Conservation (phyloP, 164 flowering plant species). For the Amborella trichopoda region DNA sequence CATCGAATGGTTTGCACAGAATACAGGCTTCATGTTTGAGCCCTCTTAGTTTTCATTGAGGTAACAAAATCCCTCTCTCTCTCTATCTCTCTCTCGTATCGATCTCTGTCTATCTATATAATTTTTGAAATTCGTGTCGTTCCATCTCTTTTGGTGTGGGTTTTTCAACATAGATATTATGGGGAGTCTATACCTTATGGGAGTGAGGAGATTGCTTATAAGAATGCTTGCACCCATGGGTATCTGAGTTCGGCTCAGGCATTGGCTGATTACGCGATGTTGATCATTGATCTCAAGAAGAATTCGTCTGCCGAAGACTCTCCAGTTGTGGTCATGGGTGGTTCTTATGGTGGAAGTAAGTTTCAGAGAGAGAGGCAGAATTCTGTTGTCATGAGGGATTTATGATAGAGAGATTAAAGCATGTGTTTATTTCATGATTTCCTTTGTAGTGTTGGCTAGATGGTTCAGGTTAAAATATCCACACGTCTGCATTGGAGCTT, state of each 20-base stretch:
- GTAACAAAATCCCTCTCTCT: too few relatives aligned
- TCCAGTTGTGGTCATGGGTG: conserved; percentile 85
- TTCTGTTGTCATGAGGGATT: too few relatives aligned
- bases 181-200: conserved; percentile 94
- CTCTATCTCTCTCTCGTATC: too few relatives aligned
- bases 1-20: conserved; percentile 83
- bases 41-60: conserved; percentile 78
- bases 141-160: too few relatives aligned
- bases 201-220: conserved; percentile 56
- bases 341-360: conserved; percentile 98
- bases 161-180: conserved; percentile 79
- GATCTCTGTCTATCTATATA: too few relatives aligned
- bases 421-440: too few relatives aligned
- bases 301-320: conserved; percentile 65
- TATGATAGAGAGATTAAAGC: too few relatives aligned
- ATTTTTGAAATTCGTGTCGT: too few relatives aligned
- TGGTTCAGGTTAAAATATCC: too few relatives aligned
- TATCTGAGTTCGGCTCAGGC: conserved; percentile 87
- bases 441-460: too few relatives aligned
- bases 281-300: conserved; percentile 56
- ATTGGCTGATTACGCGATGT: conserved; percentile 67
- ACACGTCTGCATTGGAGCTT: too few relatives aligned
- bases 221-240: conserved; percentile 44
- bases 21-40: conserved; percentile 79
- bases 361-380: too few relatives aligned